These are phyloP conservation scores for Cadophora luteo-olivacea DNA, from an alignment of 2,329 filamentous ascomycete genomes.

Conservation along the genomic window DNA sequence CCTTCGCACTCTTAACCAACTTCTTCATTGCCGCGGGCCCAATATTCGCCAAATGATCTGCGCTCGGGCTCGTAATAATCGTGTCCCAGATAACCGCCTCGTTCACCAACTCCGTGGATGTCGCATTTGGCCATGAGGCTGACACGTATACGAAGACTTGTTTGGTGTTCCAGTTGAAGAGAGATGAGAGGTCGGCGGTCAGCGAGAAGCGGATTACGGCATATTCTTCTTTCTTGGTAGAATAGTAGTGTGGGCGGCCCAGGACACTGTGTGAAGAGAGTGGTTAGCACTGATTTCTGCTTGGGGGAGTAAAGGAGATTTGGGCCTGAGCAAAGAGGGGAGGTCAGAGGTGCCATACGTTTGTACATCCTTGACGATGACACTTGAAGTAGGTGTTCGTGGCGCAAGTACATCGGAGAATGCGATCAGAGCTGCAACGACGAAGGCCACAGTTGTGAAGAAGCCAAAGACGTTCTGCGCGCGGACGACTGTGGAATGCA, in stretches of 20 bases:
- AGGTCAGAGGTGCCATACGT: slow-evolving; percentile 69
- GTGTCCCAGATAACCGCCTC: slow-evolving; percentile 94
- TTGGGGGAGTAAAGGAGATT: not conserved
- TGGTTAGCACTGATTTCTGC: slow-evolving; percentile 26
- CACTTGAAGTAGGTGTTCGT: slow-evolving; percentile 68
- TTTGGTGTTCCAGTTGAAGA: slow-evolving; percentile 99
- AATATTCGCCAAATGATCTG: slow-evolving; percentile 67
- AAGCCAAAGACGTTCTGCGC: slow-evolving; percentile 95
- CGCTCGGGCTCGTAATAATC: slow-evolving; percentile 81
- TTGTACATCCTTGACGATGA: slow-evolving; percentile 79
- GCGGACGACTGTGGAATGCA: slow-evolving; percentile 89
- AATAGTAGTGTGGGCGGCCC: slow-evolving; percentile 96
- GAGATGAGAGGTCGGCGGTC: slow-evolving; percentile 85
- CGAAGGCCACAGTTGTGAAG: slow-evolving; percentile 93
- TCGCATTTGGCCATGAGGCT: slow-evolving; percentile 67
- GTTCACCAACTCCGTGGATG: slow-evolving; percentile 50
- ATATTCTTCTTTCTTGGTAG: slow-evolving; percentile 90
- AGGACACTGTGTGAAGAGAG: slow-evolving; percentile 65
- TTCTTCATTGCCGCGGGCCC: slow-evolving; percentile 67
- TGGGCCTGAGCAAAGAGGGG: not conserved
- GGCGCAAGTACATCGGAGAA: slow-evolving; percentile 76
- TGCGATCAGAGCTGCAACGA: slow-evolving; percentile 80
- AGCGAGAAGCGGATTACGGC: slow-evolving; percentile 93
- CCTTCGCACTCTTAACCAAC: slow-evolving; percentile 62
- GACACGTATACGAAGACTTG: slow-evolving; percentile 97